These are phyloP conservation scores for Novymonas esmeraldas DNA, from an alignment of 208 protist genomes.

Conservation along the genomic window DNA sequence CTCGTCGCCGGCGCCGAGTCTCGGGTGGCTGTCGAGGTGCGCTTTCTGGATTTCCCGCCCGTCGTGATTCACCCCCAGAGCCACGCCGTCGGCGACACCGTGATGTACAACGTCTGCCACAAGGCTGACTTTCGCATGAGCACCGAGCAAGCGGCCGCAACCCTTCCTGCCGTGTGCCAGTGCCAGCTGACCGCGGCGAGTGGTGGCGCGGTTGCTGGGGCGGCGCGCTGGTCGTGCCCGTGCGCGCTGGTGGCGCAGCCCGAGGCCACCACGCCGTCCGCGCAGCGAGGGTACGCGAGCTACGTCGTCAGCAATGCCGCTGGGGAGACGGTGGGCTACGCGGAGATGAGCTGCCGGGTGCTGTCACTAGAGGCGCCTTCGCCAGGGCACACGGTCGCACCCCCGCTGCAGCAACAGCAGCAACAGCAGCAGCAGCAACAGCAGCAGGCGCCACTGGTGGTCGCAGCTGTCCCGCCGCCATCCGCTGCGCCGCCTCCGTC, in stretches of 20 bases:
- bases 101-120: slow-evolving; percentile 82
- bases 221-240: slow-evolving; percentile 19
- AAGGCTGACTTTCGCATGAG: slow-evolving; percentile 76
- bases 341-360: slow-evolving; percentile 80
- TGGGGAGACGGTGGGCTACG: slow-evolving; percentile 69
- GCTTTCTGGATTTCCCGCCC: slow-evolving; percentile 71
- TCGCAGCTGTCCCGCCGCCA: not conserved
- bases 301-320: slow-evolving; percentile 48
- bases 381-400: no score
- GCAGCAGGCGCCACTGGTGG: not conserved
- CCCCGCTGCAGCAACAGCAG: slow-evolving; percentile 1
- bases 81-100: slow-evolving; percentile 20
- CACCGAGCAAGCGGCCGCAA: slow-evolving; percentile 27
- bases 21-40: slow-evolving; percentile 43
- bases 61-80: slow-evolving; percentile 63
- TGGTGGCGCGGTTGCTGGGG: not conserved
- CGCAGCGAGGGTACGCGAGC: slow-evolving; percentile 37
- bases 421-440: slow-evolving; percentile 1
- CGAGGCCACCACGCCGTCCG: not conserved
- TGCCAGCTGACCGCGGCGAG: slow-evolving; percentile 35
- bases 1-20: slow-evolving; percentile 11
- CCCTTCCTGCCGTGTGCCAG: slow-evolving; percentile 63
- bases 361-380: slow-evolving; percentile 16
- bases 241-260: slow-evolving; percentile 6
- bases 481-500: not conserved